Conservation (phyloP, 495 filamentous ascomycete genomes). For the Xylaria venustula region DNA sequence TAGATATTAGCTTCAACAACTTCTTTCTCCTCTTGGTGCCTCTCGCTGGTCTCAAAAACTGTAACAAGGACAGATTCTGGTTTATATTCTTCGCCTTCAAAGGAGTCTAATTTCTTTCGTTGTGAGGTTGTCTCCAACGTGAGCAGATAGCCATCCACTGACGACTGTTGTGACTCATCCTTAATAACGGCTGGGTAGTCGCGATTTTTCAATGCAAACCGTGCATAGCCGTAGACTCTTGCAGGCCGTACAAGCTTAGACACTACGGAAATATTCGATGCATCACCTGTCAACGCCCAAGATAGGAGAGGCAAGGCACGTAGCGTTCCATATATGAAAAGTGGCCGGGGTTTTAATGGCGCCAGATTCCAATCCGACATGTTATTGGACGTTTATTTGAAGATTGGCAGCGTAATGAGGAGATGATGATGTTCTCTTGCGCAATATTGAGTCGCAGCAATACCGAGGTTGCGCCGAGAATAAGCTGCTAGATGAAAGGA, state of each 20-base stretch:
- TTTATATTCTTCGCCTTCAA: neutral
- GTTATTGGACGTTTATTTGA: no score
- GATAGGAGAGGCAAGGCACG: slow-evolving; percentile 19
- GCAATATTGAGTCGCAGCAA: no score
- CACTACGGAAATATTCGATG: neutral
- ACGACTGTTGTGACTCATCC: neutral
- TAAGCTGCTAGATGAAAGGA: no score
- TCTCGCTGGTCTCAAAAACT: neutral
- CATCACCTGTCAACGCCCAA: slow-evolving; percentile 11
- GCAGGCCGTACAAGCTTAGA: neutral
- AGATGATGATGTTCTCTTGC: no score
- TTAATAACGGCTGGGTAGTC: neutral
- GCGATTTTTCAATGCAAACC: neutral
- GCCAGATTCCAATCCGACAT: no score
- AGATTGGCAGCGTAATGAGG: neutral
- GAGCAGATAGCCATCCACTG: neutral
- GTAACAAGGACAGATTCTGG: neutral
- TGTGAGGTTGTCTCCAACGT: neutral
- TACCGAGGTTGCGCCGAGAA: no score
- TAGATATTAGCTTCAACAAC: slow-evolving; percentile 1
- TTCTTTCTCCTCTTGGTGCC: neutral
- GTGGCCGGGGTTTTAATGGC: neutral
- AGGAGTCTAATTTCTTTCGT: neutral
- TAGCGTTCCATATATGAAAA: slow-evolving; percentile 25
- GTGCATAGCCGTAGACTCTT: neutral